Percentiles rank a stretch among this genome's conserved stretches.
phyloP scores from a whole-genome alignment of 306 rosid species.

The Citrullus colocynthis region DNA sequence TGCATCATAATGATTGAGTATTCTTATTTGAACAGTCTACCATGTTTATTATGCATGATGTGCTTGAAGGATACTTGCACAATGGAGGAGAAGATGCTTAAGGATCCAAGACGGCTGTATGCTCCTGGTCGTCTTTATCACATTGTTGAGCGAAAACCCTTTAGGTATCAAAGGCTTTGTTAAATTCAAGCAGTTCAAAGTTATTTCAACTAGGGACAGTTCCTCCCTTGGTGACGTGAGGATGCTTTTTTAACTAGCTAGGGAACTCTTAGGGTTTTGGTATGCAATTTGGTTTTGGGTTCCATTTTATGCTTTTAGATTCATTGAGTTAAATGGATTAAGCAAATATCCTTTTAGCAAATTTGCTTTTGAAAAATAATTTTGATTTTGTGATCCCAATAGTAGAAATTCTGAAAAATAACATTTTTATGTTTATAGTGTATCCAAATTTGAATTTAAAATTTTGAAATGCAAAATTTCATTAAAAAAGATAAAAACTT shows the following conservation, averaged over 20 bases:
- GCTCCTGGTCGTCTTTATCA: slow-evolving; percentile 98
- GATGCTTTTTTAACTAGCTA: neutral
- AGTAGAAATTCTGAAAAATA: too few species aligned
- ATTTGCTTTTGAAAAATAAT: neutral
- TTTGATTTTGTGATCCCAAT: neutral
- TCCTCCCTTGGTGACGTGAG: neutral
- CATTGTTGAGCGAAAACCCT: slow-evolving; percentile 87
- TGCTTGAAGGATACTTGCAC: slow-evolving; percentile 96
- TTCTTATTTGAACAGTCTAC: slow-evolving; percentile 54
- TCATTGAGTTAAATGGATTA: too few species aligned
- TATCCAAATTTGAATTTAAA: too few species aligned
- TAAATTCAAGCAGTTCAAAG: neutral
- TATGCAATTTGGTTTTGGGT: neutral
- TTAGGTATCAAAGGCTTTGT: slow-evolving; percentile 43
- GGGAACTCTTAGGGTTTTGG: neutral
- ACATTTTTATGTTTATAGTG: neutral
- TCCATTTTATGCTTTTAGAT: neutral
- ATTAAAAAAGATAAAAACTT: too few species aligned
- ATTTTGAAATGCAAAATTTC: too few species aligned
- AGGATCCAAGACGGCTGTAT: slow-evolving; percentile 84
- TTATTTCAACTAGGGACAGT: neutral
- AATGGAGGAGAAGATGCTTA: slow-evolving; percentile 68
- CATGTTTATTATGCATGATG: slow-evolving; percentile 69
- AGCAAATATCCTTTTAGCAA: neutral
- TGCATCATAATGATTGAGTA: slow-evolving; percentile 4